phyloP scores from a whole-genome alignment of 805 yeast genomes.

The Candida adriatica region DNA sequence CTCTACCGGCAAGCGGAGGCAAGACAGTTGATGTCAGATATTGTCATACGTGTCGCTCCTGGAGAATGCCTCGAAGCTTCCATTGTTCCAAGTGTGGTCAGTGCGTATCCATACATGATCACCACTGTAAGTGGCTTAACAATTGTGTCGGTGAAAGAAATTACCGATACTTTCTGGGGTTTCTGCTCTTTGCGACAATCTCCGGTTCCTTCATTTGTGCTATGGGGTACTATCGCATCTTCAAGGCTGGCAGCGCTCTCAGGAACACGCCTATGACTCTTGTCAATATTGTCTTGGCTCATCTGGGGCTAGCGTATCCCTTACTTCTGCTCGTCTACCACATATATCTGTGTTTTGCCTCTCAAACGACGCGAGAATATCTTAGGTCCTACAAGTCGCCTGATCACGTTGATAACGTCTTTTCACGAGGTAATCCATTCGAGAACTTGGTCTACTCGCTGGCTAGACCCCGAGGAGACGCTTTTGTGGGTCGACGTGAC shows the following conservation, averaged over 20 bases:
- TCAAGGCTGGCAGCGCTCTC: slow-evolving; percentile 21
- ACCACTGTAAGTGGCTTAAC: slow-evolving; percentile 53
- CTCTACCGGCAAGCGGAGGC: slow-evolving; percentile 36
- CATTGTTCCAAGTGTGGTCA: slow-evolving; percentile 68
- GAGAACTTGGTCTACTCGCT: slow-evolving; percentile 28
- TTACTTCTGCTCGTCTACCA: slow-evolving; percentile 46
- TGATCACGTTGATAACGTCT: slow-evolving; percentile 27
- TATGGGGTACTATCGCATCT: slow-evolving; percentile 28
- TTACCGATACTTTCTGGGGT: slow-evolving; percentile 53
- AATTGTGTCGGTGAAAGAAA: slow-evolving; percentile 74
- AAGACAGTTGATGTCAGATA: slow-evolving; percentile 40
- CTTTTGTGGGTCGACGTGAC: slow-evolving; percentile 27
- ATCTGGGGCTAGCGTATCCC: slow-evolving; percentile 49
- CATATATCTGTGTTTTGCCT: slow-evolving; percentile 43
- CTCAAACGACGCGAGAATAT: slow-evolving; percentile 70
- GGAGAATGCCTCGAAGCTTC: slow-evolving; percentile 73
- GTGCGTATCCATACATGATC: slow-evolving; percentile 38
- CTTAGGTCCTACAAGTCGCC: slow-evolving; percentile 37
- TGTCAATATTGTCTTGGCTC: slow-evolving; percentile 44
- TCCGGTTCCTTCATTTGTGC: slow-evolving; percentile 24
- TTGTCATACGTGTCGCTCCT: slow-evolving; percentile 58
- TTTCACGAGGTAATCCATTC: slow-evolving; percentile 25
- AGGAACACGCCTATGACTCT: slow-evolving; percentile 34
- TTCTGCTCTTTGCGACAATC: slow-evolving; percentile 34
- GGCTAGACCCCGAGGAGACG: slow-evolving; percentile 33